These are phyloP conservation scores for Elaeis oleifera DNA, from an alignment of 202 grass and related monocot genomes.

Conservation along the genomic window DNA sequence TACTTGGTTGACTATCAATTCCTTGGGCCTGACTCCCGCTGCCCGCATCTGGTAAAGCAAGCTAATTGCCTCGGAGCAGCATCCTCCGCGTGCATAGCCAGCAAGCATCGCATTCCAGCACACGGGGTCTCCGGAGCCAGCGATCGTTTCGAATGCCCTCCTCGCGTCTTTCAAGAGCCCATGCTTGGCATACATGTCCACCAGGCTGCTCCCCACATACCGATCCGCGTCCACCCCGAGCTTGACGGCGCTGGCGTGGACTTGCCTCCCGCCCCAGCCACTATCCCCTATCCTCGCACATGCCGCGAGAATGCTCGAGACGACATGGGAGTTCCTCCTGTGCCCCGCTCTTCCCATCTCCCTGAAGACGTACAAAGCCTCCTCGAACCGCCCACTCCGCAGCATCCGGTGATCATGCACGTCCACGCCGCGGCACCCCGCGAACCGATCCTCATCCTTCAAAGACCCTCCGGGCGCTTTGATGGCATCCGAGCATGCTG, in stretches of 20 bases:
- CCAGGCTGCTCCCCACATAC: constrained; percentile 53
- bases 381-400: constrained; percentile 36
- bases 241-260: constrained; percentile 62
- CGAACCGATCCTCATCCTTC: constrained; percentile 22
- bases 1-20: constrained; percentile 28
- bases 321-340: constrained; percentile 37
- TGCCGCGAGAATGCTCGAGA: constrained; percentile 51
- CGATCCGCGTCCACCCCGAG: constrained; percentile 41
- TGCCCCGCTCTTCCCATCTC: constrained; percentile 40
- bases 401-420: constrained; percentile 43
- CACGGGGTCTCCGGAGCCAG: constrained; percentile 25
- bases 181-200: constrained; percentile 74
- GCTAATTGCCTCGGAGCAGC: constrained; percentile 40
- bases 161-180: constrained; percentile 34
- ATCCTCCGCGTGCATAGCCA: constrained; percentile 45
- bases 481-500: constrained; percentile 13
- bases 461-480: constrained; percentile 33
- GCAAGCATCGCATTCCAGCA: constrained; percentile 67
- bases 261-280: constrained; percentile 43
- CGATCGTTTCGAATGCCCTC: constrained; percentile 38
- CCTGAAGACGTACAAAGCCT: constrained; percentile 53
- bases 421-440: constrained; percentile 46
- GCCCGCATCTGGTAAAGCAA: constrained; percentile 61
- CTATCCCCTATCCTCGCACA: constrained; percentile 34
- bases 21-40: constrained; percentile 40